These are phyloP conservation scores for Trichomonas gallinae DNA, from an alignment of 208 protist genomes.

Conservation along the genomic window DNA sequence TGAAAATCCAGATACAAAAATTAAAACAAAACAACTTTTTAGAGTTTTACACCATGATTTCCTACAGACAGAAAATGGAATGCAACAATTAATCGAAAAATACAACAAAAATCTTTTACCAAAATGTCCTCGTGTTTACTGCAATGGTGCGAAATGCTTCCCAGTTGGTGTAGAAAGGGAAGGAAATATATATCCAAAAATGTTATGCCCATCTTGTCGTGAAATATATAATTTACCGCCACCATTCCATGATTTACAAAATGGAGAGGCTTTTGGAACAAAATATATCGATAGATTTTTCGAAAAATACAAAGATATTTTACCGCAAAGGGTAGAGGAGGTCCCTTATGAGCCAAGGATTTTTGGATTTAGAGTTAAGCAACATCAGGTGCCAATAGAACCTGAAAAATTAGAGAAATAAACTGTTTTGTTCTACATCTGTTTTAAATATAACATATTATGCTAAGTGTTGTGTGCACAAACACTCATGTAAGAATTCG, in stretches of 20 bases:
- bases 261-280: not conserved
- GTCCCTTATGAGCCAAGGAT: not conserved
- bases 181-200: not conserved
- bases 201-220: not conserved
- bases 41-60: not conserved
- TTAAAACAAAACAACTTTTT: not conserved
- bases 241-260: not conserved
- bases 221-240: not conserved
- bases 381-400: not conserved
- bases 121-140: not conserved
- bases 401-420: not conserved
- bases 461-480: no score
- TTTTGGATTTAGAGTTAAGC: not conserved
- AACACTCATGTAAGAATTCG: no score
- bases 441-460: no score
- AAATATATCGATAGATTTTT: not conserved
- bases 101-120: not conserved
- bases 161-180: not conserved
- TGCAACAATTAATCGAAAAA: not conserved
- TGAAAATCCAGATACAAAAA: not conserved
- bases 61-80: not conserved
- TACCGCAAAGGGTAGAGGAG: not conserved
- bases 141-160: not conserved
- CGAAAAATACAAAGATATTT: not conserved
- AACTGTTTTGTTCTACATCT: not conserved